A percentile compares a stretch with the other conserved stretches of the same genome.
Evolutionary conservation across 139 green algal genomes (phyloP).

Genomic region (Gonium pectorale): DNA sequence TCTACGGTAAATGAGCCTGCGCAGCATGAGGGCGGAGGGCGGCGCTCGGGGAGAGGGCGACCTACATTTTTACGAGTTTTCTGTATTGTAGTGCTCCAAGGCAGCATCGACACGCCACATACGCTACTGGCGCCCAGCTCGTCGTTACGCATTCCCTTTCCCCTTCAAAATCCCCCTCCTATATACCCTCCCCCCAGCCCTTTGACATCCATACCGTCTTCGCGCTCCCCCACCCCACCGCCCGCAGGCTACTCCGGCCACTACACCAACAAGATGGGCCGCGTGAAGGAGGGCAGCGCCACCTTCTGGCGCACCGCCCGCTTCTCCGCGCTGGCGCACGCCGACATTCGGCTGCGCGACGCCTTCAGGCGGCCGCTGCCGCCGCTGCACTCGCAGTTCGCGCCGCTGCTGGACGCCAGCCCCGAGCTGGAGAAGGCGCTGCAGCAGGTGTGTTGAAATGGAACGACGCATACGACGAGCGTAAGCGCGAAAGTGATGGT

Average conservation of each 20-base stretch:
- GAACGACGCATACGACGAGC: too few species aligned
- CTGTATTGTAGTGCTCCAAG: too few species aligned
- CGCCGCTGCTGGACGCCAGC: constrained; percentile 74
- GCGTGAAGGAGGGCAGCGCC: constrained; percentile 79
- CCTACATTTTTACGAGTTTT: too few species aligned
- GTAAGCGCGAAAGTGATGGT: too few species aligned
- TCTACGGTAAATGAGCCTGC: too few species aligned
- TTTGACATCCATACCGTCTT: neutral
- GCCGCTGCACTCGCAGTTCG: constrained; percentile 67
- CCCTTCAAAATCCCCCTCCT: too few species aligned
- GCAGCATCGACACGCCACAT: too few species aligned
- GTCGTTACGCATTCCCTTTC: too few species aligned
- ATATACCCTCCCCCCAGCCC: neutral
- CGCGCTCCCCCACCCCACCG: neutral
- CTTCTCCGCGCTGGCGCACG: constrained; percentile 51
- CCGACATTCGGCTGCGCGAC: constrained; percentile 68
- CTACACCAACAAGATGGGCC: constrained; percentile 86
- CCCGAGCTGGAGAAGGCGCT: constrained; percentile 74
- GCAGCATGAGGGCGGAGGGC: too few species aligned
- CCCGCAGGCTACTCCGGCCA: constrained; percentile 59
- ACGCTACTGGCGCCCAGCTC: too few species aligned
- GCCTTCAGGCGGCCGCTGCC: constrained; percentile 58
- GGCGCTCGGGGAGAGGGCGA: too few species aligned
- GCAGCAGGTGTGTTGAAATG: too few species aligned
- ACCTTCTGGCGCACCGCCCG: constrained; percentile 61